These are phyloP conservation scores for Neurospora hispaniola DNA, from an alignment of 495 filamentous ascomycete species.

Conservation along the genomic window DNA sequence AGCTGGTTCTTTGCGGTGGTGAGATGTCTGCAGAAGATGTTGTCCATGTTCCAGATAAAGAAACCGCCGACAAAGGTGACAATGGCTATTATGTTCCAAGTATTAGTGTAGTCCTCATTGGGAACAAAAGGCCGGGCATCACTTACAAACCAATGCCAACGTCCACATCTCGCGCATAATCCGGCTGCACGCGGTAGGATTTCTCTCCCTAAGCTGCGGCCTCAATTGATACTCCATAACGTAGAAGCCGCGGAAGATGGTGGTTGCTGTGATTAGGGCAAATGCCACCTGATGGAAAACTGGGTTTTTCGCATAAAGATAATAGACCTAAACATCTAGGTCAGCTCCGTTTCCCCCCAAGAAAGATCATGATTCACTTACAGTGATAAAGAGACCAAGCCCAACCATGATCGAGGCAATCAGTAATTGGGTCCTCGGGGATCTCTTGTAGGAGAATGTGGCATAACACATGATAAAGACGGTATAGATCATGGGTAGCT, in stretches of 20 bases:
- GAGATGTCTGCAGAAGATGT: conserved; percentile 63
- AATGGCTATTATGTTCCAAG: conserved; percentile 36
- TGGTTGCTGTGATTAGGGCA: conserved; percentile 63
- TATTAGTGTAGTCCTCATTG: background rate
- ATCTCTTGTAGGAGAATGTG: conserved; percentile 64
- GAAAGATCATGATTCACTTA: conserved; percentile 13
- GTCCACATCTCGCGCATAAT: conserved; percentile 69
- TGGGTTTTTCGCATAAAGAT: conserved; percentile 88
- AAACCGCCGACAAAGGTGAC: conserved; percentile 75
- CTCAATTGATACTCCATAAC: conserved; percentile 79
- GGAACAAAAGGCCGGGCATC: background rate
- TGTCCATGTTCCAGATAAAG: conserved; percentile 81
- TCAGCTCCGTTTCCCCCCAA: background rate
- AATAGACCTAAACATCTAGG: conserved; percentile 46
- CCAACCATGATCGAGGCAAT: conserved; percentile 51
- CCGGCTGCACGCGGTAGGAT: conserved; percentile 44
- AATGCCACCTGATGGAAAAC: conserved; percentile 88
- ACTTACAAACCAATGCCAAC: conserved; percentile 35
- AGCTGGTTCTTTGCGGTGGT: conserved; percentile 59
- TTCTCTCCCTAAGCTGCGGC: conserved; percentile 39
- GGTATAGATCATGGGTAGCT: conserved; percentile 96
- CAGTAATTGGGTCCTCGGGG: conserved; percentile 39
- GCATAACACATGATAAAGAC: conserved; percentile 81
- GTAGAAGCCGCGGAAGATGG: conserved; percentile 75
- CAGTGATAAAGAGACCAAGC: conserved; percentile 70